Evolutionary conservation across 108 stramenopile species (phyloP).

Genomic region (Cyclostephanos tholiformis): DNA sequence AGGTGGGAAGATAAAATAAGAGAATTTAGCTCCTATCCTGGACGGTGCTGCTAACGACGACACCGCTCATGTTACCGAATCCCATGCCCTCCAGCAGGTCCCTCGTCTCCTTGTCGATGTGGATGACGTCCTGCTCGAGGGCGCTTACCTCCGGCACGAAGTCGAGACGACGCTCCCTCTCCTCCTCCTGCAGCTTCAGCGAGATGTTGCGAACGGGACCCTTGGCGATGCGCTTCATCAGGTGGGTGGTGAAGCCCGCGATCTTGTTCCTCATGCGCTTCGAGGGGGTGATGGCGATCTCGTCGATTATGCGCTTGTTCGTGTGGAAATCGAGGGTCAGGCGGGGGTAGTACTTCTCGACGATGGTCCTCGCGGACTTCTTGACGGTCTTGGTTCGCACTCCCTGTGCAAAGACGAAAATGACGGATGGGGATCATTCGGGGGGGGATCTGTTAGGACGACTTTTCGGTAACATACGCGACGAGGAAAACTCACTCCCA

Average conservation of each 20-base stretch:
- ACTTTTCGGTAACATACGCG: too few relatives aligned
- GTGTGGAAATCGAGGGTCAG: slow-evolving; percentile 99
- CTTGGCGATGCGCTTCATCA: slow-evolving; percentile 99
- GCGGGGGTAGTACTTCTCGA: slow-evolving; percentile 99
- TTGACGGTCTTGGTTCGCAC: slow-evolving; percentile 99
- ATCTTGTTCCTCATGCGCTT: slow-evolving; percentile 99
- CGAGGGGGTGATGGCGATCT: slow-evolving; percentile 97
- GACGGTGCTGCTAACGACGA: slow-evolving; percentile 63
- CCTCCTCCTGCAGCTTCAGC: slow-evolving; percentile 99
- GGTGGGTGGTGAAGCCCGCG: slow-evolving; percentile 98
- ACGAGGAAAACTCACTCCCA: too few relatives aligned
- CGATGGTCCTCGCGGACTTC: slow-evolving; percentile 98
- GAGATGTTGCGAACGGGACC: slow-evolving; percentile 99
- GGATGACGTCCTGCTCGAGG: slow-evolving; percentile 93
- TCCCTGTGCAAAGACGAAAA: slow-evolving; percentile 68
- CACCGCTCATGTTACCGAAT: slow-evolving; percentile 78
- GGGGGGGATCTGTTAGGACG: too few relatives aligned
- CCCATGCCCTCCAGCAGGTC: slow-evolving; percentile 96
- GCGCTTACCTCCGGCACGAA: slow-evolving; percentile 99
- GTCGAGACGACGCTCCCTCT: slow-evolving; percentile 99
- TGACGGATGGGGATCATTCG: too few relatives aligned
- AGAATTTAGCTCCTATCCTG: slow-evolving; percentile 43
- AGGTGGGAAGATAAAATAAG: background rate
- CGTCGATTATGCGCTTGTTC: slow-evolving; percentile 98
- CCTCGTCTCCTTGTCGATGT: slow-evolving; percentile 95